A percentile compares a stretch with the other conserved stretches of the same genome.
These are phyloP conservation scores for Phytophthora hybrid DNA, from an alignment of 352 stramenopile genomes.

Conservation along the genomic window DNA sequence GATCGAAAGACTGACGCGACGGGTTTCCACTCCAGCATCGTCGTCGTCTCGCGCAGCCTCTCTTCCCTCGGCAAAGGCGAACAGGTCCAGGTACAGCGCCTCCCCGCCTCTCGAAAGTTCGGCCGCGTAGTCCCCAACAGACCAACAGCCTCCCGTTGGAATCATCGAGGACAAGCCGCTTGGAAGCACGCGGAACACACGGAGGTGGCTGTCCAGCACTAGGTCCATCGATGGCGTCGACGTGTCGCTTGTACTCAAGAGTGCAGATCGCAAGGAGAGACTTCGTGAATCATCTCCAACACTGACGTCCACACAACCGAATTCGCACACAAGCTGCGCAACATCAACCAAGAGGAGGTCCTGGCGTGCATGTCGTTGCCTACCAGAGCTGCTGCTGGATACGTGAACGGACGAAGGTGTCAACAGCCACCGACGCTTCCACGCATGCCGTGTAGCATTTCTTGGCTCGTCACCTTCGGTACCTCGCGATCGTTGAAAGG, in stretches of 20 bases:
- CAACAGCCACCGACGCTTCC: background rate
- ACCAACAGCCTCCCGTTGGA: background rate
- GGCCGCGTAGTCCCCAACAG: background rate
- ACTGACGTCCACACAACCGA: background rate
- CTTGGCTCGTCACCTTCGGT: background rate
- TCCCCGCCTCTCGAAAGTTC: background rate
- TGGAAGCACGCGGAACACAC: slow-evolving; percentile 34
- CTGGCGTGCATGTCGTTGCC: background rate
- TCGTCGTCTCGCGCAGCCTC: background rate
- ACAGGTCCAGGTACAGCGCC: background rate
- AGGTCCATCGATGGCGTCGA: slow-evolving; percentile 7
- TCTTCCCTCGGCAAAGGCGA: background rate
- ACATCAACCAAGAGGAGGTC: background rate
- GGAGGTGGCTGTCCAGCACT: slow-evolving; percentile 21
- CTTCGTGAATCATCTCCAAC: background rate
- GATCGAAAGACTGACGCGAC: background rate
- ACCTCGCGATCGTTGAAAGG: background rate
- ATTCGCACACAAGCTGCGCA: background rate
- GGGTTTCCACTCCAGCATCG: background rate
- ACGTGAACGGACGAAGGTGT: background rate
- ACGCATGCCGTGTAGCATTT: background rate
- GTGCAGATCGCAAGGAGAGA: background rate
- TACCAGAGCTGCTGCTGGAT: background rate
- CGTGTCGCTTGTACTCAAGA: background rate
- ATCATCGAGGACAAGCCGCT: slow-evolving; percentile 24